phyloP scores from a whole-genome alignment of 257 asterid genomes.

The Solanum raphanifolium region DNA sequence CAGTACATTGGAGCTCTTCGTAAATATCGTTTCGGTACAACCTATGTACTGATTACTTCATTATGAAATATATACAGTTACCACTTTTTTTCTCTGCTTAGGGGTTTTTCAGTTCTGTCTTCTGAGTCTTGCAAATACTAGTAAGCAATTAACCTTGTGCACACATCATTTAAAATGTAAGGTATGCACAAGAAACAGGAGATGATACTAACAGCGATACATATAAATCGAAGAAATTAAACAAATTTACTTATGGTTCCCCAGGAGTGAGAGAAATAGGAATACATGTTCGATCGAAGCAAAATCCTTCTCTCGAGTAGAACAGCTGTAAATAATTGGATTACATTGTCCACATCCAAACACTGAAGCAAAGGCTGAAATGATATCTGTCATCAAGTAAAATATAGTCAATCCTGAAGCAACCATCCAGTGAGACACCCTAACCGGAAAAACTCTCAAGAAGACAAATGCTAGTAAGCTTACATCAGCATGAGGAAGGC shows the following conservation, averaged over 20 bases:
- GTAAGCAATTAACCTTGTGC: neutral
- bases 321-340: conserved; percentile 84
- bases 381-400: conserved; percentile 62
- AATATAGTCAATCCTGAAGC: conserved; percentile 5
- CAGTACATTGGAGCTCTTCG: neutral
- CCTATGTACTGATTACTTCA: neutral
- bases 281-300: conserved; percentile 86
- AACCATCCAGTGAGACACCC: neutral
- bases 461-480: conserved; percentile 17
- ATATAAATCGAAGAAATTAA: neutral
- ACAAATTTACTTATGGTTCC: neutral
- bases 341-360: conserved; percentile 90
- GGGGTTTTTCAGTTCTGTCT: neutral
- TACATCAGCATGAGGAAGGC: conserved; percentile 98
- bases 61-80: neutral
- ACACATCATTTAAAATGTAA: neutral
- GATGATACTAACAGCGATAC: neutral
- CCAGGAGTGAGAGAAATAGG: conserved; percentile 6
- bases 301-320: conserved; percentile 92
- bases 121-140: neutral
- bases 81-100: neutral
- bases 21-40: neutral
- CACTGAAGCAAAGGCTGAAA: conserved; percentile 97
- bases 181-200: neutral
- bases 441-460: neutral